These are phyloP conservation scores for Clonostachys rhizophaga DNA, from an alignment of 2,329 filamentous ascomycete species.

Conservation along the genomic window DNA sequence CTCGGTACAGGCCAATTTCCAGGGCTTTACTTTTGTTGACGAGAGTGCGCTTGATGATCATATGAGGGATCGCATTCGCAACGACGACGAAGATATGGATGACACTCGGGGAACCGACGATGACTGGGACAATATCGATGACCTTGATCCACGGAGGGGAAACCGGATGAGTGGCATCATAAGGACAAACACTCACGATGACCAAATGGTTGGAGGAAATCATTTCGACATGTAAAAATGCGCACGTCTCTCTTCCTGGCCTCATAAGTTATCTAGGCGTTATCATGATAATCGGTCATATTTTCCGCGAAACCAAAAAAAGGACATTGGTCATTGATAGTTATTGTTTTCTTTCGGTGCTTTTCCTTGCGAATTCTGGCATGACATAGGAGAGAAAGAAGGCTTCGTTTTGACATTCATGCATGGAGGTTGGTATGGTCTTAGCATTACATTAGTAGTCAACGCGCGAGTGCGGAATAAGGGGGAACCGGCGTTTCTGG, in stretches of 20 bases:
- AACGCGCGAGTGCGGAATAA: no score
- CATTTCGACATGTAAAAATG: constrained; percentile 57
- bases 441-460: no score
- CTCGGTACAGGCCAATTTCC: constrained; percentile 96
- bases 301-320: background rate
- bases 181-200: constrained; percentile 52
- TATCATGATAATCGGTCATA: background rate
- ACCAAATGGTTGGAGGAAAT: constrained; percentile 57
- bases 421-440: background rate
- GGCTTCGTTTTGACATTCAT: background rate
- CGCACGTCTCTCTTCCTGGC: background rate
- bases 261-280: background rate
- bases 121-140: constrained; percentile 56
- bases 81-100: constrained; percentile 57
- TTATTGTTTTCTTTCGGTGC: background rate
- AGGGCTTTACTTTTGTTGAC: constrained; percentile 98
- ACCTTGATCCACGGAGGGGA: constrained; percentile 42
- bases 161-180: constrained; percentile 63
- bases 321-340: background rate
- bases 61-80: constrained; percentile 50
- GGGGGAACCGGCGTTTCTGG: no score
- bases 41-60: constrained; percentile 91
- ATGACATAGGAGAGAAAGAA: background rate
- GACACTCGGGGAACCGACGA: constrained; percentile 44
- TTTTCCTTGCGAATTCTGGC: background rate